Conservation (phyloP, 106 monocot genomes). For the Acorus calamus region DNA sequence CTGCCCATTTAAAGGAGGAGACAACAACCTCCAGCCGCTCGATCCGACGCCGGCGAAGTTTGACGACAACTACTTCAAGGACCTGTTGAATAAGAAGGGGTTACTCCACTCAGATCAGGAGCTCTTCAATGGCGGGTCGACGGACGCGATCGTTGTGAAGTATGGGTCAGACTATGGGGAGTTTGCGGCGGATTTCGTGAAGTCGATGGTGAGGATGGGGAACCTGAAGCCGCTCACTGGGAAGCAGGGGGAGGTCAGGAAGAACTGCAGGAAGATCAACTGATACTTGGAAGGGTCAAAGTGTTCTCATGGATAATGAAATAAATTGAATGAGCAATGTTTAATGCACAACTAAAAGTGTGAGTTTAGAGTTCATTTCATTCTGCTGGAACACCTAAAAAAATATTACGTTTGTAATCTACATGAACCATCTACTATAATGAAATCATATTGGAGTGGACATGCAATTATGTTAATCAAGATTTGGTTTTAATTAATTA, state of each 20-base stretch:
- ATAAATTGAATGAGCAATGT: too few relatives aligned
- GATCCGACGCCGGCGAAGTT: conserved; percentile 17
- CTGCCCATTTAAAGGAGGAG: conserved; percentile 14
- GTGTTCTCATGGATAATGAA: too few relatives aligned
- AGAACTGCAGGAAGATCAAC: conserved; percentile 18
- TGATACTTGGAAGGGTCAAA: too few relatives aligned
- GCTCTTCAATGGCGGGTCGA: conserved; percentile 18
- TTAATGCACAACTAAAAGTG: too few relatives aligned
- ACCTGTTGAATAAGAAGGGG: conserved; percentile 13
- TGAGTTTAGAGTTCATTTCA: too few relatives aligned
- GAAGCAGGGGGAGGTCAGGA: conserved; percentile 12
- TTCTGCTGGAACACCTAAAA: too few relatives aligned
- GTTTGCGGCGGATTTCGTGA: conserved; percentile 24
- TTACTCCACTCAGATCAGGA: conserved; percentile 33
- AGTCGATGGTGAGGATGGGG: conserved; percentile 27
- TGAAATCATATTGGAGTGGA: too few relatives aligned
- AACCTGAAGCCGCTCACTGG: conserved; percentile 21
- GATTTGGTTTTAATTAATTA: too few relatives aligned
- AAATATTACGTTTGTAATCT: too few relatives aligned
- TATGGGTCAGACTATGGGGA: conserved; percentile 8
- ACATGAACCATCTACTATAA: too few relatives aligned
- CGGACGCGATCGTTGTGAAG: conserved; percentile 13
- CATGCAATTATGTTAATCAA: too few relatives aligned
- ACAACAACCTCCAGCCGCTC: conserved; percentile 9
- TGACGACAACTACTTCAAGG: conserved; percentile 19